These are phyloP conservation scores for Triticum turgidum DNA, from an alignment of 176 grass and related monocot genomes.

Conservation along the genomic window DNA sequence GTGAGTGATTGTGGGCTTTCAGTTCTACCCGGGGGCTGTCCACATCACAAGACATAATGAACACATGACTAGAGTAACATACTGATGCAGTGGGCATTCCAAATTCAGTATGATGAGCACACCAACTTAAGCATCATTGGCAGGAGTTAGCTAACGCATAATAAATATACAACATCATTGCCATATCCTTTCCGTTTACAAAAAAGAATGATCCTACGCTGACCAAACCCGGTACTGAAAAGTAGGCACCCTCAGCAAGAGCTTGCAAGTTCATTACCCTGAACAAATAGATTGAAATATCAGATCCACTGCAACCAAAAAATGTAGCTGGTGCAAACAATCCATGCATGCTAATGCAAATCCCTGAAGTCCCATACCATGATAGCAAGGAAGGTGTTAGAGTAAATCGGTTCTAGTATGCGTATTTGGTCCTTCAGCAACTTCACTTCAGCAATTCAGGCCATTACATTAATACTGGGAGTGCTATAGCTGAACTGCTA, in stretches of 20 bases:
- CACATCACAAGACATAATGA: too few relatives aligned
- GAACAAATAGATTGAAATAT: not conserved
- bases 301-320: constrained; percentile 1
- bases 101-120: constrained; percentile 13
- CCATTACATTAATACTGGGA: too few relatives aligned
- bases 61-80: not conserved
- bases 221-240: not conserved
- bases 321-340: not conserved
- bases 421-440: not conserved
- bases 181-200: not conserved
- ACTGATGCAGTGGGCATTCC: not conserved
- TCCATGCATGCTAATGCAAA: not conserved
- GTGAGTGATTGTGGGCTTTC: too few relatives aligned
- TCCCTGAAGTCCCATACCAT: not conserved
- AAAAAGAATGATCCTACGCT: not conserved
- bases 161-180: not conserved
- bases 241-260: not conserved
- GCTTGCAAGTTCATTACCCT: not conserved
- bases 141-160: not conserved
- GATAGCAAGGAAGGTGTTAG: not conserved
- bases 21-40: too few relatives aligned
- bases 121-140: constrained; percentile 21
- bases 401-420: not conserved
- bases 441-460: not conserved
- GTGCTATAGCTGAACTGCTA: too few relatives aligned